Percentiles rank a stretch among this genome's conserved stretches.
Conservation (phyloP, 768 basidiomycete genomes). For the Amanita inopinata region DNA sequence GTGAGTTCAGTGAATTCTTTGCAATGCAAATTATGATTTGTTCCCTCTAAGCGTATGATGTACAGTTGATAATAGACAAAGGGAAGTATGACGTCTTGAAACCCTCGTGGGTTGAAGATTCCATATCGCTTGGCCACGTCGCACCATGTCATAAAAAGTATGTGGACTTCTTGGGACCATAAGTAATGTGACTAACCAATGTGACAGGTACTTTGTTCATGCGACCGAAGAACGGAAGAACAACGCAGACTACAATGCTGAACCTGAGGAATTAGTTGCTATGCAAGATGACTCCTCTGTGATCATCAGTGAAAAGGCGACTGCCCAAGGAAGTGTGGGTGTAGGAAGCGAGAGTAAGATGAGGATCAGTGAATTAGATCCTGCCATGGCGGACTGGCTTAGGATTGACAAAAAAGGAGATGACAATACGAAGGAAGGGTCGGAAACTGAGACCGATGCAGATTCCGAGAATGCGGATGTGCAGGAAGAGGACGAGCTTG, state of each 20-base stretch:
- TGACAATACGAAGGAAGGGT: slow-evolving; percentile 23
- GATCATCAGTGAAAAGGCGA: too few species aligned
- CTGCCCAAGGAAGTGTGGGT: too few species aligned
- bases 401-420: slow-evolving; percentile 27
- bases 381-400: slow-evolving; percentile 47
- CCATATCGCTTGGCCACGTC: slow-evolving; percentile 45
- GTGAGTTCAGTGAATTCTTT: slow-evolving; percentile 31
- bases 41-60: slow-evolving; percentile 46
- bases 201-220: slow-evolving; percentile 67
- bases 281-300: slow-evolving; percentile 16
- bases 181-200: slow-evolving; percentile 1
- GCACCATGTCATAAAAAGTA: slow-evolving; percentile 65
- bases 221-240: slow-evolving; percentile 43
- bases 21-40: not conserved
- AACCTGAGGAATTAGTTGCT: slow-evolving; percentile 27
- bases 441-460: slow-evolving; percentile 44
- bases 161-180: not conserved
- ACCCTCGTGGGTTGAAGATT: slow-evolving; percentile 78
- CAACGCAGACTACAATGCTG: slow-evolving; percentile 41
- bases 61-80: slow-evolving; percentile 64
- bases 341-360: slow-evolving; percentile 6
- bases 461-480: slow-evolving; percentile 59
- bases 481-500: slow-evolving; percentile 15
- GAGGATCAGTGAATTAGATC: slow-evolving; percentile 29
- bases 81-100: slow-evolving; percentile 62